phyloP scores from a whole-genome alignment of 1,284 basidiomycete species.

The Puccinia coronata region DNA sequence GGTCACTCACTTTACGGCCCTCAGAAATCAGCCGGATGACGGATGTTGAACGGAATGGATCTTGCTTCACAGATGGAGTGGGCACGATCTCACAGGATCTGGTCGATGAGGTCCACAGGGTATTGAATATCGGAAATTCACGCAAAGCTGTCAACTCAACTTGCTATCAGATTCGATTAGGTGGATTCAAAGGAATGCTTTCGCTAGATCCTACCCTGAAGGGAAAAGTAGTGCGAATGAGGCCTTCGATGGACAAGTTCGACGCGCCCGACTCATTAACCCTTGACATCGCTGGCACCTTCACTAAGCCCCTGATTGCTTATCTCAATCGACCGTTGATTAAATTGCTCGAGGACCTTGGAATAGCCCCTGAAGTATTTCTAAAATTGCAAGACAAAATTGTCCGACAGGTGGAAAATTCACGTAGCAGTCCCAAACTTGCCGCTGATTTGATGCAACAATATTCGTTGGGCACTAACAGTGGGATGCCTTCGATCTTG shows the following conservation, averaged over 20 bases:
- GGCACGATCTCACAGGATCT: conserved; percentile 65
- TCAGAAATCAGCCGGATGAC: conserved; percentile 62
- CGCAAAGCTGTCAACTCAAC: conserved; percentile 31
- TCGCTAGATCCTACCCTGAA: conserved; percentile 65
- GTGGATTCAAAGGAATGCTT: conserved; percentile 74
- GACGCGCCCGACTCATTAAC: conserved; percentile 64
- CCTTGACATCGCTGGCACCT: conserved; percentile 71
- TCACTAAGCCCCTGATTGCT: conserved; percentile 65
- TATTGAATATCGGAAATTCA: conserved; percentile 8
- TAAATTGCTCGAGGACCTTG: conserved; percentile 70
- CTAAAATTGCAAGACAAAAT: conserved; percentile 65
- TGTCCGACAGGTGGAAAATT: conserved; percentile 64
- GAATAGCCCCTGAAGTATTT: conserved; percentile 65
- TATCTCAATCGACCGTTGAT: conserved; percentile 63
- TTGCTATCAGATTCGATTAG: conserved; percentile 72
- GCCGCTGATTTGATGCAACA: conserved; percentile 63
- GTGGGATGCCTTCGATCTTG: conserved; percentile 64
- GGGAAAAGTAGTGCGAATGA: conserved; percentile 65
- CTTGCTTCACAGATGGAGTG: conserved; percentile 70
- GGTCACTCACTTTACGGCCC: conserved; percentile 66
- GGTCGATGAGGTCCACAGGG: conserved; percentile 55
- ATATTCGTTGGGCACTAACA: conserved; percentile 65
- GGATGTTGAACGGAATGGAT: conserved; percentile 62
- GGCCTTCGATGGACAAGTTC: conserved; percentile 76
- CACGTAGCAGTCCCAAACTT: conserved; percentile 64